Conservation (phyloP, 306 rosid genomes). For the Urtica urens region DNA sequence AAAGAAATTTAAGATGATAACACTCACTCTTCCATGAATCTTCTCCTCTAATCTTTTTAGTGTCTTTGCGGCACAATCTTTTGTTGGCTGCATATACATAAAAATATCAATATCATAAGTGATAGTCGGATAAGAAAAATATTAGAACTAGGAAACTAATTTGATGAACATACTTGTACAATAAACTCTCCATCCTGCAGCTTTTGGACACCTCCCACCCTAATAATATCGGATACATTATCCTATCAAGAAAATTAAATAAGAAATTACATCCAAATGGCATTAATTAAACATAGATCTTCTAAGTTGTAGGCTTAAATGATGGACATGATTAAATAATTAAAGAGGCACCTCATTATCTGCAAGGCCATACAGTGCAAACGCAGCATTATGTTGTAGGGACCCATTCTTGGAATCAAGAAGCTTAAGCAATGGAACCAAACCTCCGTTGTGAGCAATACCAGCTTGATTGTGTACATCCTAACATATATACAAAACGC, state of each 20-base stretch:
- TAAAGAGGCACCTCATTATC: constrained; percentile 71
- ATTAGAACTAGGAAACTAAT: constrained; percentile 2
- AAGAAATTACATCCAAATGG: constrained; percentile 20
- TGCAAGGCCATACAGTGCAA: constrained; percentile 96
- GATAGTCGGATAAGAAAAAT: not conserved
- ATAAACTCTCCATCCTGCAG: constrained; percentile 97
- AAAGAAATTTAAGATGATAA: constrained; percentile 11
- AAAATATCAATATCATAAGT: not conserved
- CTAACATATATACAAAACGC: no score
- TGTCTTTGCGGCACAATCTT: constrained; percentile 99
- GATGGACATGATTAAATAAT: constrained; percentile 8
- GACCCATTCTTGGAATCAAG: constrained; percentile 98
- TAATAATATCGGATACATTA: constrained; percentile 89
- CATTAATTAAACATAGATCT: constrained; percentile 15
- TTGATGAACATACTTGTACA: constrained; percentile 60
- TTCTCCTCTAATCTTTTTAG: constrained; percentile 96
- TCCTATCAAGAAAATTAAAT: constrained; percentile 49
- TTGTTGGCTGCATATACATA: constrained; percentile 65
- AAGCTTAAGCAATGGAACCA: constrained; percentile 83
- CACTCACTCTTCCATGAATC: constrained; percentile 84
- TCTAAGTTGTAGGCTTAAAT: constrained; percentile 13
- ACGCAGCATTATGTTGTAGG: constrained; percentile 97
- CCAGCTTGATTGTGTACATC: constrained; percentile 97
- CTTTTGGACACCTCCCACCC: constrained; percentile 94
- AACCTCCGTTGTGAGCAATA: constrained; percentile 89